Conservation (phyloP, 2,329 filamentous ascomycete species). For the Alternaria hordeiaustralica region DNA sequence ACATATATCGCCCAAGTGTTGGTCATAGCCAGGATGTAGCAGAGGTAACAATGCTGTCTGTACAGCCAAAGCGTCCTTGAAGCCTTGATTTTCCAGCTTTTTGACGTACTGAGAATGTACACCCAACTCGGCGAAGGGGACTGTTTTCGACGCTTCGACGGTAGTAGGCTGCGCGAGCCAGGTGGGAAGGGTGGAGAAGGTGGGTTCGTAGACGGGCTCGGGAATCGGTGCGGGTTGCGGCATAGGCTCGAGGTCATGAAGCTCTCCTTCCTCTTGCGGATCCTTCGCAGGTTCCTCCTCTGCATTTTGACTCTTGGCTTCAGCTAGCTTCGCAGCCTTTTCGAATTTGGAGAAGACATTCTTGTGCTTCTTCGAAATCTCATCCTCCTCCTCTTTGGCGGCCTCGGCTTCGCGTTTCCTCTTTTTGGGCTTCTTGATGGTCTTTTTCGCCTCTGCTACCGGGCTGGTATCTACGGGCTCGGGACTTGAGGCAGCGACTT, state of each 20-base stretch:
- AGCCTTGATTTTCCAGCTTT: slow-evolving; percentile 71
- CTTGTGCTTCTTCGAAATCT: slow-evolving; percentile 46
- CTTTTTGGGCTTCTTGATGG: slow-evolving; percentile 45
- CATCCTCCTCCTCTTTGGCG: slow-evolving; percentile 31
- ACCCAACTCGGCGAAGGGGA: slow-evolving; percentile 69
- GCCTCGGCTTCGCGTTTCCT: slow-evolving; percentile 38
- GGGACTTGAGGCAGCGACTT: not conserved
- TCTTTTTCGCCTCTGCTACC: slow-evolving; percentile 12
- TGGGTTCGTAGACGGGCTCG: slow-evolving; percentile 64
- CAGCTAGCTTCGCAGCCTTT: slow-evolving; percentile 44
- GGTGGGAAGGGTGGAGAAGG: slow-evolving; percentile 77
- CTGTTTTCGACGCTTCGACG: slow-evolving; percentile 65
- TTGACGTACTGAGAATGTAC: slow-evolving; percentile 67
- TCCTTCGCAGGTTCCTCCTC: slow-evolving; percentile 45
- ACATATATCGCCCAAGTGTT: slow-evolving; percentile 77
- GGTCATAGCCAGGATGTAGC: slow-evolving; percentile 69
- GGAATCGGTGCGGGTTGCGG: slow-evolving; percentile 75
- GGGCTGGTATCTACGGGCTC: slow-evolving; percentile 12
- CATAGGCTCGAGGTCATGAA: slow-evolving; percentile 78
- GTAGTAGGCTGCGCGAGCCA: slow-evolving; percentile 83
- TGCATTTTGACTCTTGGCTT: slow-evolving; percentile 21
- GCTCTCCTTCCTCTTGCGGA: slow-evolving; percentile 48
- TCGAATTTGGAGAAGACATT: slow-evolving; percentile 55
- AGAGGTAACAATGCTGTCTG: slow-evolving; percentile 82
- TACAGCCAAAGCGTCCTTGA: slow-evolving; percentile 76